These are phyloP conservation scores for Cucurbitaria berberidis DNA, from an alignment of 2,329 filamentous ascomycete species.

Conservation along the genomic window DNA sequence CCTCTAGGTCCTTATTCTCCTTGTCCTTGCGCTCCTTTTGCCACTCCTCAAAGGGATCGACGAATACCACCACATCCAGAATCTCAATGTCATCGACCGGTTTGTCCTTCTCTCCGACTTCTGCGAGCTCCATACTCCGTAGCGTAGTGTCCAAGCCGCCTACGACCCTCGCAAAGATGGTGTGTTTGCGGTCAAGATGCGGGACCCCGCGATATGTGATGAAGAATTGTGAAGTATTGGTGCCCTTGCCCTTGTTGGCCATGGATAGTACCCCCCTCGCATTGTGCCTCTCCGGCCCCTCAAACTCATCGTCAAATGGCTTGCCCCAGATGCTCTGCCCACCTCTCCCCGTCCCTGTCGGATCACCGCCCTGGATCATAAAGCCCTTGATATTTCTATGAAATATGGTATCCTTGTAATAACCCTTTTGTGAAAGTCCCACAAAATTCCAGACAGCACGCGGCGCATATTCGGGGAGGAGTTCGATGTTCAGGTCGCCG, in stretches of 20 bases:
- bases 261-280: conserved; percentile 82
- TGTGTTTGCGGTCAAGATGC: conserved; percentile 94
- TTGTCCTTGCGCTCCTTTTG: conserved; percentile 65
- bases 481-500: conserved; percentile 84
- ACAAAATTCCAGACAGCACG: conserved; percentile 98
- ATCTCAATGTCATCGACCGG: conserved; percentile 82
- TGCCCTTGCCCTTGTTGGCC: conserved; percentile 99
- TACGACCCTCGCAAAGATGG: conserved; percentile 89
- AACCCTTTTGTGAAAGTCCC: conserved; percentile 83
- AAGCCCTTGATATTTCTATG: conserved; percentile 95
- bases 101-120: conserved; percentile 74
- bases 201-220: conserved; percentile 84
- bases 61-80: conserved; percentile 80
- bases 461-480: conserved; percentile 89
- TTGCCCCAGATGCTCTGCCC: conserved; percentile 92
- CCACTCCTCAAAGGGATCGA: conserved; percentile 96
- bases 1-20: conserved; percentile 67
- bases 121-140: conserved; percentile 75
- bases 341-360: conserved; percentile 89
- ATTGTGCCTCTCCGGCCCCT: conserved; percentile 86
- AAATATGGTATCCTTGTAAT: conserved; percentile 83
- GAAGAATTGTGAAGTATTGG: conserved; percentile 95
- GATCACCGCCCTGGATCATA: conserved; percentile 98
- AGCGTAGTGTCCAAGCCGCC: conserved; percentile 76
- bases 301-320: conserved; percentile 91